Base-by-base conservation (phyloP, 2,329 filamentous ascomycete genomes). In the Orbilia quercus region DNA sequence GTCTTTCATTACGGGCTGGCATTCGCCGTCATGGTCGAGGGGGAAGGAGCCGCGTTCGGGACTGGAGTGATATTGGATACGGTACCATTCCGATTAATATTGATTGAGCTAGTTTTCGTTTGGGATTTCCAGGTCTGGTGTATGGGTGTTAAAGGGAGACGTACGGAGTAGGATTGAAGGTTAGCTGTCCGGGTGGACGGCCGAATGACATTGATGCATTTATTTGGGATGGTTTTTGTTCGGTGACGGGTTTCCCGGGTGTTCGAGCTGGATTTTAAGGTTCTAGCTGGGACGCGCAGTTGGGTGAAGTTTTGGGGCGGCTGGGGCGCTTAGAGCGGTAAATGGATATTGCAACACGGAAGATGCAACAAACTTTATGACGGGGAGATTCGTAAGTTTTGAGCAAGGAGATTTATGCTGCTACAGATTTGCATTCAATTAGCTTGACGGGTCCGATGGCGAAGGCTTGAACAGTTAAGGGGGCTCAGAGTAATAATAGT, bases 11-110 rank as follows among this genome's bases (percentile, higher is more conserved):
- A 96, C 87, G 69, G 89, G 84, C 80, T 94, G 97, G 85, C 95
- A 99, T 83, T 99, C 95, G 79, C 87, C 92, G 81, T 96, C 92
- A 78, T 97, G 93, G 81, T 98, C 94, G 64, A 98, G 87, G n/a
- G 94, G 94, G 79, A 98, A 98, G 78, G 91, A 96, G 64, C 94
- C 94, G 78, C 93, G 89, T 80, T 97, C 91, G 3, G 94, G 94
- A 66, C 91, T 95, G 77, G 36, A 59, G 14, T 81, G n/a, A n/a
- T n/a, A n/a, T n/a, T n/a, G n/a, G n/a, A n/a, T n/a, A n/a, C n/a
- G n/a, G n/a, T n/a, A n/a, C n/a, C n/a, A n/a, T n/a, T n/a, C n/a
- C n/a, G n/a, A n/a, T n/a, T n/a, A n/a, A n/a, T n/a, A n/a, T n/a
- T n/a, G n/a, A n/a, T n/a, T n/a, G n/a, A n/a, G n/a, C n/a, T n/a